Base-by-base conservation (phyloP, 106 monocot genomes). In the Platanthera zijinensis region DNA sequence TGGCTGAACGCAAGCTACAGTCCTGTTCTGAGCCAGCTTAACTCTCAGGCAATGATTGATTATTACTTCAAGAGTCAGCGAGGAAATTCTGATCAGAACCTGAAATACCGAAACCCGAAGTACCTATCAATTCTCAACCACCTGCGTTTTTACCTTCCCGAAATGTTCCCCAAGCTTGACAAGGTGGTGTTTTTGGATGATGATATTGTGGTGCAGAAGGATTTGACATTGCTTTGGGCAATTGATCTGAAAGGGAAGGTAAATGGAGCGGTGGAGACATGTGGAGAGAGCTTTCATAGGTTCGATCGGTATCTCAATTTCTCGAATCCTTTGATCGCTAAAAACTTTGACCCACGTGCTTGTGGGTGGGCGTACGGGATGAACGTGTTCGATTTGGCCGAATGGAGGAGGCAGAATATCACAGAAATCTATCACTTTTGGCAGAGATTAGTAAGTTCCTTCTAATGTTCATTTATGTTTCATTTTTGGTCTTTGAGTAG, bases 311-410 rank as follows among this genome's bases (percentile, higher is more conserved):
- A 88, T 75, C 80, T 88, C 13, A 88, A 88, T 54, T 88, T 88
- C 66, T 88, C 88, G 59, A 80, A 88, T 80, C 88, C 83, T 71
- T 28, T 85, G 71, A 88, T 88, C 53, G 78, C 85, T 32, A 88
- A 88, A 57, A 88, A 83, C 68, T 88, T 88, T 18, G 71, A 83
- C 13, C 85, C 88, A 53, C 85, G 49, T 59, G 85, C 88, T 73
- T 88, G 88, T 80, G 88, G 88, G 2, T 88, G 88, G 88, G 88
- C 88, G 10, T 88, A 81, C 52, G 88, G 88, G 28, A 88, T 88
- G 88, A 88, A 88, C 62, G 80, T 88, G 56, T 85, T 88, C 53
- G 80, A 88, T 83, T 80, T 88, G 80, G 79, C 74, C 54, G 88
- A 85, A 52, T 88, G 88, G 88, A 85, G 88, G 78, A 77, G 74